Percentiles rank a stretch among this genome's conserved stretches.
phyloP scores from a whole-genome alignment of 2,329 filamentous ascomycete species.

The Xylariaceae sp. region DNA sequence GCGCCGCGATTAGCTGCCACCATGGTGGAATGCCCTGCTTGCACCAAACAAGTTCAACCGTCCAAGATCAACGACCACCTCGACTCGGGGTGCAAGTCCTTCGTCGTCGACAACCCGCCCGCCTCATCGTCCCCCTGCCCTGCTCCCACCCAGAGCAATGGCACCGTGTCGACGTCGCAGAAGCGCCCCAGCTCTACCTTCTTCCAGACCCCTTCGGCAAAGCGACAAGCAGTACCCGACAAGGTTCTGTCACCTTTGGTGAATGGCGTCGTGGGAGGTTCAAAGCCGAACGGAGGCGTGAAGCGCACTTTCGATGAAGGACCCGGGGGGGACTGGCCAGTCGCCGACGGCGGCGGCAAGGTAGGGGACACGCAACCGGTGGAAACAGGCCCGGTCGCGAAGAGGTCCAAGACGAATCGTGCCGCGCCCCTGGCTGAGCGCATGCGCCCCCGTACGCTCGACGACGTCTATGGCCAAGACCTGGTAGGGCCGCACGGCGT shows the following conservation, averaged over 20 bases:
- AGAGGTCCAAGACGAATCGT: conserved; percentile 62
- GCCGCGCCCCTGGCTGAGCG: conserved; percentile 84
- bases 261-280: conserved; percentile 23
- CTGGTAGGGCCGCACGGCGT: conserved; percentile 81
- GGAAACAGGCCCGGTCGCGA: conserved; percentile 38
- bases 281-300: conserved; percentile 29
- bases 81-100: conserved; percentile 70
- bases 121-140: conserved; percentile 24
- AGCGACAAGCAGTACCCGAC: conserved; percentile 37
- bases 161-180: conserved; percentile 33
- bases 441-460: conserved; percentile 77
- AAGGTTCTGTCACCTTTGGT: conserved; percentile 26
- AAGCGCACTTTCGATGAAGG: conserved; percentile 51
- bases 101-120: conserved; percentile 48
- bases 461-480: conserved; percentile 86
- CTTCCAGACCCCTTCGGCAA: conserved; percentile 54
- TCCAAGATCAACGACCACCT: conserved; percentile 82
- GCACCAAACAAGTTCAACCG: conserved; percentile 63
- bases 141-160: conserved; percentile 27
- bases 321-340: conserved; percentile 26
- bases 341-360: conserved; percentile 16
- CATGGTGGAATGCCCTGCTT: conserved; percentile 73
- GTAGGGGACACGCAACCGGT: conserved; percentile 12
- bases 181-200: conserved; percentile 51
- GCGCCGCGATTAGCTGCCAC: conserved; percentile 9